Evolutionary conservation across 1,284 basidiomycete species (phyloP), one percentile per base, ranked within the genome.

Genomic region (Cryptococcus depauperatus): DNA sequence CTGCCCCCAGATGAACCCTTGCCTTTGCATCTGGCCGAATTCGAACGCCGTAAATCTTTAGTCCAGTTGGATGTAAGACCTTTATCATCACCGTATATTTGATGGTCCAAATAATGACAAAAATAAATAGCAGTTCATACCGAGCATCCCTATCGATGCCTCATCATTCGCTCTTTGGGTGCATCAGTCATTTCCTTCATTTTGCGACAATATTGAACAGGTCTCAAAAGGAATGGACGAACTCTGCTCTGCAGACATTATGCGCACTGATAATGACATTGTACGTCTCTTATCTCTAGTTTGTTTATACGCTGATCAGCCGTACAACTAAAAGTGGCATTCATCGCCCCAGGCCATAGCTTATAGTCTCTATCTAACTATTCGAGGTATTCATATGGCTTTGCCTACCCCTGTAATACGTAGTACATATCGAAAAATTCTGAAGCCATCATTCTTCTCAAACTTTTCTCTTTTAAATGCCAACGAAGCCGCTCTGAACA

Each of bases 151-250:
- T 0, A 83, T 98, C 35, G 92, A 97, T 65, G 80, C 87, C 0
- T 85, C 85, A 1, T 75, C 95, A 2, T 85, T 93, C 51, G 82
- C 83, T 6, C 72, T 93, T 4, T 99, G 96, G 66, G 76, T 93
- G 3, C 91, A 97, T 54, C 90, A 97, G 62, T 97, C 96, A 63
- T 87, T 91, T 52, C 77, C 83, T 0, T 80, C 82, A 43, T 98
- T 89, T 64, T 89, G 84, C 59, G 71, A 77, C 32, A 79, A 83
- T 22, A 65, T 93, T 0, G 86, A 92, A 4, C 75, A 97, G 50
- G 83, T 82, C 50, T 77, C 78, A 2, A 75, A 73, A 0, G 69
- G 90, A 2, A 72, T 81, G 18, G 91, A 96, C 26, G 81, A 80
- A 62, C 70, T 97, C 44, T 92, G 89, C 55, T 80, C 78, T 71